Conservation (phyloP, 176 grass and related monocot species). For the Leersia perrieri region DNA sequence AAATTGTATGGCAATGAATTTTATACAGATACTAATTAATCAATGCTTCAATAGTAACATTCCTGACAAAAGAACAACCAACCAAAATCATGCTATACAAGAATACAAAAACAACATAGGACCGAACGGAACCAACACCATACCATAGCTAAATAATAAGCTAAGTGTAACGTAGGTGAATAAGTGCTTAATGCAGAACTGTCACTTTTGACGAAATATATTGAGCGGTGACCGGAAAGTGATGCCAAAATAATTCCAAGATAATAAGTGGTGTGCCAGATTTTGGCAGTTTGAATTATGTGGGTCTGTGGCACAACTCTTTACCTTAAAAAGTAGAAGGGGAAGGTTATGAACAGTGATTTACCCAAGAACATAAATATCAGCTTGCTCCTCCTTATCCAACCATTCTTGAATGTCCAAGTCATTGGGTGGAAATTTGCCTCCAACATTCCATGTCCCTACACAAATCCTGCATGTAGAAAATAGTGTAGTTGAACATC, state of each 20-base stretch:
- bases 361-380: conserved; percentile 93
- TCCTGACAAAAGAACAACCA: neutral
- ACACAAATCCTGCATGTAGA: conserved; percentile 56
- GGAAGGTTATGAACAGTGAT: neutral
- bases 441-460: conserved; percentile 88
- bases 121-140: neutral
- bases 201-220: neutral
- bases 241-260: conserved; percentile 2
- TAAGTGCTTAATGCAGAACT: neutral
- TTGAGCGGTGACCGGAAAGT: neutral
- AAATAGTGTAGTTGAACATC: conserved; percentile 18
- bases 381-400: conserved; percentile 60
- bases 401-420: conserved; percentile 65
- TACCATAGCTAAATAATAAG: neutral
- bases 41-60: neutral
- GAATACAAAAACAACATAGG: neutral
- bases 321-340: neutral
- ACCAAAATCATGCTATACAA: neutral
- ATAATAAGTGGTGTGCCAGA: neutral
- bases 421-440: conserved; percentile 57
- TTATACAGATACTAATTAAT: neutral
- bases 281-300: neutral
- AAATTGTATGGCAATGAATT: conserved; percentile 29
- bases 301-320: neutral
- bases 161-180: neutral